Evolutionary conservation across 768 basidiomycete species (phyloP).

Genomic region (Boletus coccyginus): DNA sequence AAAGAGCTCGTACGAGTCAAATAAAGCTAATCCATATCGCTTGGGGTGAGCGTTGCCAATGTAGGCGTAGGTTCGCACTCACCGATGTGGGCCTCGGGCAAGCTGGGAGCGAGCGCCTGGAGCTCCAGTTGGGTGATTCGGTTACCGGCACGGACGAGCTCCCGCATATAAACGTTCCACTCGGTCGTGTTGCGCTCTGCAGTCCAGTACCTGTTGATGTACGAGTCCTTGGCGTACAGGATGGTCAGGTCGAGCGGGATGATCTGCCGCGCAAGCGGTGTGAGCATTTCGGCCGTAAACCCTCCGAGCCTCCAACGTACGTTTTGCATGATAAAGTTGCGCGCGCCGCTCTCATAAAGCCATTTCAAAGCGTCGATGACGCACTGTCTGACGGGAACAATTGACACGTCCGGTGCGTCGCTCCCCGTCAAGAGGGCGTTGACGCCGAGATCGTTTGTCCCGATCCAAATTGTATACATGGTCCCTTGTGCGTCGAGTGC

Average conservation of each 20-base stretch:
- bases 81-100: slow-evolving; percentile 60
- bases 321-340: slow-evolving; percentile 70
- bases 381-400: slow-evolving; percentile 59
- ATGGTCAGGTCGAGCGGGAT: slow-evolving; percentile 51
- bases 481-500: slow-evolving; percentile 40
- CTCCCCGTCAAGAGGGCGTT: slow-evolving; percentile 52
- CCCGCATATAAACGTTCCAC: slow-evolving; percentile 55
- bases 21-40: slow-evolving; percentile 40
- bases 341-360: slow-evolving; percentile 55
- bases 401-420: slow-evolving; percentile 42
- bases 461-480: slow-evolving; percentile 66
- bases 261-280: slow-evolving; percentile 38
- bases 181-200: slow-evolving; percentile 51
- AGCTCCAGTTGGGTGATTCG: slow-evolving; percentile 50
- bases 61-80: background rate
- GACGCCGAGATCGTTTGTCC: slow-evolving; percentile 62
- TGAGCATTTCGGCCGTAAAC: background rate
- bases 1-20: slow-evolving; percentile 61
- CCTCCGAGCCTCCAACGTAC: slow-evolving; percentile 33
- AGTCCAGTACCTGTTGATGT: slow-evolving; percentile 51
- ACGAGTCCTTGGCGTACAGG: slow-evolving; percentile 46
- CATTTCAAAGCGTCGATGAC: slow-evolving; percentile 58
- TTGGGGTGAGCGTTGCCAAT: background rate
- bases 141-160: slow-evolving; percentile 40
- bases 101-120: slow-evolving; percentile 42